Base-by-base conservation (phyloP, 345 rosid species). In the Populus ilicifolia region DNA sequence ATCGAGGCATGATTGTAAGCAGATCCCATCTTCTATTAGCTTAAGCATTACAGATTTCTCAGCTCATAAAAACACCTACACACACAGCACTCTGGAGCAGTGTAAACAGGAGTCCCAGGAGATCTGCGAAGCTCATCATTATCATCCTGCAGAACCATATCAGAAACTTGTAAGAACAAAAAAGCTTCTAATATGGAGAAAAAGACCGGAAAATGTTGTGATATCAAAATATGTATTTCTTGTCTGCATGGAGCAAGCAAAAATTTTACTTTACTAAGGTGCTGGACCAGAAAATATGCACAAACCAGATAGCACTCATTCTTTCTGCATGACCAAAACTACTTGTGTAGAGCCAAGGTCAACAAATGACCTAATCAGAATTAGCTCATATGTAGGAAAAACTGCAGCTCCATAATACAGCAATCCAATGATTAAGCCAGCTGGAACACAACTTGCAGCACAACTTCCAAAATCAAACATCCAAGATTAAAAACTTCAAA, bases 81-180 rank as follows among this genome's bases (percentile, higher is more conserved):
- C 80, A 92, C 82, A 85, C 98, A 93, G 80, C 99, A 96, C 85
- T 96, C 99, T 6, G 98, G 99, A 61, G 99, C 99, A 78, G 99
- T 96, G 86, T 92, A 96, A 82, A 96, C 99, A 72, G 99, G 99
- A 64, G 99, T 96, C 72, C 99, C 99, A 17, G 99, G 99, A 78
- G 99, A 96, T 13, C 98, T 88, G 35, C 97, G 94, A 77, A 96
- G 98, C 82, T 90, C 94, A 86, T 96, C 99, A 81, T 92, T 88
- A 77, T 90, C 94, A 87, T 91, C 97, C 99, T 94, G 84, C 79
- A 67, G 12, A 77, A 70, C n/a, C 65, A 80, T 65, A 73, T 70
- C 54, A 29, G 48, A 65, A 16, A 64, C 50, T 39, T 36, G 20
- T 1, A 69, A 27, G 41, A 27, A 43, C 30, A 18, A 65, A 52